Percentiles rank a stretch among this genome's conserved stretches.
phyloP scores from a whole-genome alignment of 2,329 filamentous ascomycete species.

The Calonectria leucothoes region DNA sequence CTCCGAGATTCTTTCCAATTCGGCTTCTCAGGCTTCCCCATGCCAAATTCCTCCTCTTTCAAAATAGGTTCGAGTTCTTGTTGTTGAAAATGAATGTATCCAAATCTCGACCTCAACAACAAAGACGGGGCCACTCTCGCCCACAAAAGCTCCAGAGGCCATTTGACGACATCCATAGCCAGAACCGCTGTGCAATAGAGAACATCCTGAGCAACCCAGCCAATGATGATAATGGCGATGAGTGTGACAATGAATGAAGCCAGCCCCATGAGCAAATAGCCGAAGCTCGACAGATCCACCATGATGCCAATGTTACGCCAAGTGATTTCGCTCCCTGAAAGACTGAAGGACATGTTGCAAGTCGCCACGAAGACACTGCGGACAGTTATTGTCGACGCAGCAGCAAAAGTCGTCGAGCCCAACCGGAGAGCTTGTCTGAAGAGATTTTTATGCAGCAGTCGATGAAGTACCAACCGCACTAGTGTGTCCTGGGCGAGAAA shows the following conservation, averaged over 20 bases:
- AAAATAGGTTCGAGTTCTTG: slow-evolving; percentile 34
- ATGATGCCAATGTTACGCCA: slow-evolving; percentile 48
- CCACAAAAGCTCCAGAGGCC: slow-evolving; percentile 33
- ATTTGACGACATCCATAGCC: slow-evolving; percentile 40
- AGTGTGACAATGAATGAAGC: slow-evolving; percentile 39
- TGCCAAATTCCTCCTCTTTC: not conserved
- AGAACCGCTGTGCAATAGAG: slow-evolving; percentile 33
- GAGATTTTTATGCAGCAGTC: slow-evolving; percentile 25
- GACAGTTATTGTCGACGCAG: not conserved
- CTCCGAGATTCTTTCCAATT: not conserved
- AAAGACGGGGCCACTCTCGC: not conserved
- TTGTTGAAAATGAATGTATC: slow-evolving; percentile 39
- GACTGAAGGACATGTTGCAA: slow-evolving; percentile 41
- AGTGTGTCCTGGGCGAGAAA: slow-evolving; percentile 41
- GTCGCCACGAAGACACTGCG: slow-evolving; percentile 2
- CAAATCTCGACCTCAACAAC: not conserved
- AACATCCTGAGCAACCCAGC: slow-evolving; percentile 42
- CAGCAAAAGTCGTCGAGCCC: slow-evolving; percentile 2
- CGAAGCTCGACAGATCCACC: slow-evolving; percentile 44
- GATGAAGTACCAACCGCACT: slow-evolving; percentile 32
- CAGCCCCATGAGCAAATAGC: slow-evolving; percentile 46
- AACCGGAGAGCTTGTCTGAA: not conserved
- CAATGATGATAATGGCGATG: slow-evolving; percentile 23
- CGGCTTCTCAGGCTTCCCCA: not conserved
- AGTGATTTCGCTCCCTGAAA: slow-evolving; percentile 49